Conservation (phyloP, 495 filamentous ascomycete genomes). For the Aspergillus sclerotiicarbonarius region DNA sequence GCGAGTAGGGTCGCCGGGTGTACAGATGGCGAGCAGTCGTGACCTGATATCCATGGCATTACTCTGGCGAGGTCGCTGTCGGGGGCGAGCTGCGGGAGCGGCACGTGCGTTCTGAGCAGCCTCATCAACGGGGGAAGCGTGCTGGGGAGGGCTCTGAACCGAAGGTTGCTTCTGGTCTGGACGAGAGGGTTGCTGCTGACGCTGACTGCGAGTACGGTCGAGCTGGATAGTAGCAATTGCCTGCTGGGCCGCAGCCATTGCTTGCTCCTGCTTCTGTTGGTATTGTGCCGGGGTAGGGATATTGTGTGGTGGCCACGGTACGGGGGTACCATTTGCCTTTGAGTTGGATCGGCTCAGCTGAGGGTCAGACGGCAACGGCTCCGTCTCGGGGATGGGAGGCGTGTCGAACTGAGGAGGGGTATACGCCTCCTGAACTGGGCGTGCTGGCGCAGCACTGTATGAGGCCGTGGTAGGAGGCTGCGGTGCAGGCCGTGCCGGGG, state of each 20-base stretch:
- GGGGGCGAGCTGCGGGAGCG: constrained; percentile 63
- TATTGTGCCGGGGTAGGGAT: constrained; percentile 55
- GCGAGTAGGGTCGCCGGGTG: constrained; percentile 79
- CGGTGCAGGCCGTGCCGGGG: constrained; percentile 47
- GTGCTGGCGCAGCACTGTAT: constrained; percentile 20
- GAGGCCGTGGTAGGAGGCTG: constrained; percentile 44
- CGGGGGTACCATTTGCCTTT: constrained; percentile 37
- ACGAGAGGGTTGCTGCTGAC: constrained; percentile 43
- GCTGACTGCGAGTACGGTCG: constrained; percentile 68
- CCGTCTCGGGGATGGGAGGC: constrained; percentile 46
- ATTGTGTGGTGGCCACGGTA: constrained; percentile 29
- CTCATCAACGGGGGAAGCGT: constrained; percentile 24
- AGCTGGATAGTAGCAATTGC: constrained; percentile 54
- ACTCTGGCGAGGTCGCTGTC: constrained; percentile 73
- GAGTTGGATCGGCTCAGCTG: constrained; percentile 43
- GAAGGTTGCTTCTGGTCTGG: constrained; percentile 27
- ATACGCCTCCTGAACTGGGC: constrained; percentile 26
- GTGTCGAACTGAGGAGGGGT: constrained; percentile 27
- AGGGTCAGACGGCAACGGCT: constrained; percentile 53
- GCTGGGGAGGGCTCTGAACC: constrained; percentile 23
- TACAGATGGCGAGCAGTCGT: constrained; percentile 83
- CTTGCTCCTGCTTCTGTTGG: constrained; percentile 82
- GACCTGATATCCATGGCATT: constrained; percentile 77
- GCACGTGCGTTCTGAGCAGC: constrained; percentile 58
- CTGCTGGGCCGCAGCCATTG: constrained; percentile 72